A percentile compares a stretch with the other conserved stretches of the same genome.
These are phyloP conservation scores for Coriaria nepalensis DNA, from an alignment of 306 rosid species.

Conservation along the genomic window DNA sequence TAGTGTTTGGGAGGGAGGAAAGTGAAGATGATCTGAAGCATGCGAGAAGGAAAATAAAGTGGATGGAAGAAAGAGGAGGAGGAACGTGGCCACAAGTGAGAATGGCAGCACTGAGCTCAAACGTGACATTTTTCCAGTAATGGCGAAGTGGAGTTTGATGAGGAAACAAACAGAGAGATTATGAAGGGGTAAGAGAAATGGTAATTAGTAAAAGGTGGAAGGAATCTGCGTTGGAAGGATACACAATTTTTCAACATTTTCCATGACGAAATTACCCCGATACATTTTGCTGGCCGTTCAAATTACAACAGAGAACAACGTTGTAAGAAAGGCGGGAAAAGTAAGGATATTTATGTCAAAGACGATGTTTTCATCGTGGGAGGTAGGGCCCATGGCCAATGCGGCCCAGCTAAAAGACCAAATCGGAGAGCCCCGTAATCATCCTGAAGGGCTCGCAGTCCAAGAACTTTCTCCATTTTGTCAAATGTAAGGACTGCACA, in stretches of 20 bases:
- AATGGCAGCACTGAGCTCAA: slow-evolving; percentile 7
- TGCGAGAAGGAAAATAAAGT: slow-evolving; percentile 18
- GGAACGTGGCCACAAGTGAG: slow-evolving; percentile 5
- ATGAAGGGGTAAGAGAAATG: too few relatives aligned
- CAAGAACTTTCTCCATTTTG: slow-evolving; percentile 4
- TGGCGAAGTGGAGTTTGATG: background rate
- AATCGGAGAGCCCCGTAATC: background rate
- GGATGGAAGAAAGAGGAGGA: slow-evolving; percentile 12
- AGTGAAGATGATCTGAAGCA: slow-evolving; percentile 13
- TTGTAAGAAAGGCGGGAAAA: slow-evolving; percentile 5
- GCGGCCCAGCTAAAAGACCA: background rate
- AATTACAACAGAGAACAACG: too few relatives aligned
- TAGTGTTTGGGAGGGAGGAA: slow-evolving; percentile 11
- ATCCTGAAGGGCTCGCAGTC: background rate
- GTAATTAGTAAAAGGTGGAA: too few relatives aligned
- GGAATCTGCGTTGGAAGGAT: too few relatives aligned
- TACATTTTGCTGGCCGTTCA: too few relatives aligned
- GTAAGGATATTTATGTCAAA: slow-evolving; percentile 9
- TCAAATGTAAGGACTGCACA: slow-evolving; percentile 3
- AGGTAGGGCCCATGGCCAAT: background rate
- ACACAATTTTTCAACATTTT: too few relatives aligned
- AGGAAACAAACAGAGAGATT: slow-evolving; percentile 2
- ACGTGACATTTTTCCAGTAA: slow-evolving; percentile 11
- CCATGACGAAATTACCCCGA: too few relatives aligned
- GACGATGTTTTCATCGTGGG: background rate